A percentile compares a stretch with the other conserved stretches of the same genome.
Evolutionary conservation across 345 rosid genomes (phyloP).

Genomic region (Lagerstroemia speciosa): DNA sequence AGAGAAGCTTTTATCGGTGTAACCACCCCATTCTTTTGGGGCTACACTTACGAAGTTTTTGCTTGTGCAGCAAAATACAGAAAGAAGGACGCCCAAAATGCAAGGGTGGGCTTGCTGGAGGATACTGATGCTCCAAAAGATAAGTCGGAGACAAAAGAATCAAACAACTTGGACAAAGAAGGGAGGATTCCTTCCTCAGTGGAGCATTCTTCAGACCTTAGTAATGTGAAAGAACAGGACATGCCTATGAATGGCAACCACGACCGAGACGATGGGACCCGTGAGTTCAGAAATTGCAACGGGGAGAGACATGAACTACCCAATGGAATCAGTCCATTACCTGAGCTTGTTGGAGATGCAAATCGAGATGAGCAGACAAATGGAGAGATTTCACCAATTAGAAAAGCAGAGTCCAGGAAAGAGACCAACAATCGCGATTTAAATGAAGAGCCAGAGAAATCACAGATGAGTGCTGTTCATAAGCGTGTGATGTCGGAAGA

Average conservation of each 20-base stretch:
- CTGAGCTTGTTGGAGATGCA: constrained; percentile 12
- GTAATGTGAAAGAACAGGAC: constrained; percentile 10
- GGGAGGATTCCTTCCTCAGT: constrained; percentile 15
- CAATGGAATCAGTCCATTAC: constrained; percentile 5
- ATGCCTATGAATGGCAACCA: constrained; percentile 13
- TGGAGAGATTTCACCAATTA: constrained; percentile 15
- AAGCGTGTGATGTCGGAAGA: constrained; percentile 18
- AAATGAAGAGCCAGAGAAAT: constrained; percentile 18
- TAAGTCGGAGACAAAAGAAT: constrained; percentile 15
- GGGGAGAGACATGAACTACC: too few relatives aligned
- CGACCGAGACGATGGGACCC: constrained; percentile 14
- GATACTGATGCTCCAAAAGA: constrained; percentile 17
- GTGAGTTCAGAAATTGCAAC: too few relatives aligned
- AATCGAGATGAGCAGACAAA: constrained; percentile 14
- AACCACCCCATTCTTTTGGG: not conserved
- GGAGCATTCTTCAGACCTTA: constrained; percentile 20
- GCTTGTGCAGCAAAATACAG: constrained; percentile 44
- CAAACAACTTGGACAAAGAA: constrained; percentile 20
- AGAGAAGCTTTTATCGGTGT: not conserved
- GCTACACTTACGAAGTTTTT: not conserved
- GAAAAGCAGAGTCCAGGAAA: constrained; percentile 2
- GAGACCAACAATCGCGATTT: constrained; percentile 1
- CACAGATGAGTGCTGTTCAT: constrained; percentile 10
- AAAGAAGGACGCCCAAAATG: constrained; percentile 22
- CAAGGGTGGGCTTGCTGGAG: constrained; percentile 19